Evolutionary conservation across 345 rosid species (phyloP).

Genomic region (Moricandia moricandioides): DNA sequence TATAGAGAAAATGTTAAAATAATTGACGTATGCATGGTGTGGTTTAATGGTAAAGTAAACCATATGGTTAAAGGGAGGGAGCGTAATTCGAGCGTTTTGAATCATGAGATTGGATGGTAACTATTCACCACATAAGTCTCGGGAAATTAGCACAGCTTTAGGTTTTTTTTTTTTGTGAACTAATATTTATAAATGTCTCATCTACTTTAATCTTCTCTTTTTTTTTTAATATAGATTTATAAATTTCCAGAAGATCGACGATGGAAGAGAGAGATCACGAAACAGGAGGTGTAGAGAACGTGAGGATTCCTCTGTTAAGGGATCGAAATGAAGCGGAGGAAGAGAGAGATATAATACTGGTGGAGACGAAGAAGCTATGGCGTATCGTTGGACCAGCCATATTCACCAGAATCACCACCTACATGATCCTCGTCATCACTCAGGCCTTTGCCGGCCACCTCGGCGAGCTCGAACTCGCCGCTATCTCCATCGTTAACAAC

Average conservation of each 20-base stretch:
- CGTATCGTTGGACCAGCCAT: conserved; percentile 57
- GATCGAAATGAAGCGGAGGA: not conserved
- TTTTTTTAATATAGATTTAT: not conserved
- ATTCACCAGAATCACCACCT: conserved; percentile 45
- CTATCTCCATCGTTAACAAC: conserved; percentile 61
- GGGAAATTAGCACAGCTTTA: not conserved
- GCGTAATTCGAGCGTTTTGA: not conserved
- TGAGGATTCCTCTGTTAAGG: conserved; percentile 1
- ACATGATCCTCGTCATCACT: conserved; percentile 45
- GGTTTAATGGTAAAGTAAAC: not conserved
- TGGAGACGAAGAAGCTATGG: conserved; percentile 58
- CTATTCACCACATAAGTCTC: not conserved
- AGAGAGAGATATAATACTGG: conserved; percentile 30
- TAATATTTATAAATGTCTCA: not conserved
- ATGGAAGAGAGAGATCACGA: conserved; percentile 13
- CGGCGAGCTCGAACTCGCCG: conserved; percentile 83
- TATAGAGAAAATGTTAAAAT: not conserved
- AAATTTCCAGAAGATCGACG: not conserved
- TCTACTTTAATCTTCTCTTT: not conserved
- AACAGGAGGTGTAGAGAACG: not conserved
- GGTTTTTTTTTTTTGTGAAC: not conserved
- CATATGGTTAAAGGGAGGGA: not conserved
- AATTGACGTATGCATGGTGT: not conserved
- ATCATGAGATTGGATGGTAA: not conserved
- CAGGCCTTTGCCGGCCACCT: conserved; percentile 82